phyloP scores from a whole-genome alignment of 768 basidiomycete genomes.

The Cytidiella melzeri region DNA sequence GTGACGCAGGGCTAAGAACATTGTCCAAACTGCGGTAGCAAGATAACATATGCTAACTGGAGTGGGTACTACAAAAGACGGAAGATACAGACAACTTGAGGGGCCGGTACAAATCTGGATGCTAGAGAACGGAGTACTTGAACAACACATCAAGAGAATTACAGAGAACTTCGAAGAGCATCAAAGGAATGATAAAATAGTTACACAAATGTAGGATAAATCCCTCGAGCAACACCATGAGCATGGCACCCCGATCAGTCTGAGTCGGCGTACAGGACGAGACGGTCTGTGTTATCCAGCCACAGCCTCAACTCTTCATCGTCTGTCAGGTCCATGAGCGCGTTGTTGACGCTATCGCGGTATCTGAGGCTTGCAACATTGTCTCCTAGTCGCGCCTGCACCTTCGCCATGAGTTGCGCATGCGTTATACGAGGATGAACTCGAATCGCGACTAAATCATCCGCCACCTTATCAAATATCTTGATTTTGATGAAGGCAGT shows the following conservation, averaged over 20 bases:
- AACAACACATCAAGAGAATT: constrained; percentile 8
- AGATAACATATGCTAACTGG: neutral
- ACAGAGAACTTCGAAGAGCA: constrained; percentile 9
- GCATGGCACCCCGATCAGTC: neutral
- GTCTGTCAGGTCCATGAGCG: constrained; percentile 53
- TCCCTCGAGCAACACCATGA: neutral
- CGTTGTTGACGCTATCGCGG: constrained; percentile 66
- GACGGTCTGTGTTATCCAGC: constrained; percentile 76
- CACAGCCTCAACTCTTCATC: constrained; percentile 65
- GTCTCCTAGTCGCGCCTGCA: constrained; percentile 77
- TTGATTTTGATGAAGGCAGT: constrained; percentile 97
- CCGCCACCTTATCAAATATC: constrained; percentile 88
- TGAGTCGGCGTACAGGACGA: constrained; percentile 77
- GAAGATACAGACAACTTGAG: constrained; percentile 1
- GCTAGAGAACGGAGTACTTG: neutral
- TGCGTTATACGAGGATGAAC: constrained; percentile 91
- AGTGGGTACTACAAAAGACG: neutral
- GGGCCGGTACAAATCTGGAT: constrained; percentile 6
- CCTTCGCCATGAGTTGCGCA: constrained; percentile 85
- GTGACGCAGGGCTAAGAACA: no score
- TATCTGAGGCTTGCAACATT: constrained; percentile 67
- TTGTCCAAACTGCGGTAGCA: no score
- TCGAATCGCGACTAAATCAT: constrained; percentile 94
- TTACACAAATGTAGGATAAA: neutral
- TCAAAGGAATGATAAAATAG: constrained; percentile 3